Evolutionary conservation across 805 yeast species (phyloP).

Genomic region (Wickerhamiella brachini): DNA sequence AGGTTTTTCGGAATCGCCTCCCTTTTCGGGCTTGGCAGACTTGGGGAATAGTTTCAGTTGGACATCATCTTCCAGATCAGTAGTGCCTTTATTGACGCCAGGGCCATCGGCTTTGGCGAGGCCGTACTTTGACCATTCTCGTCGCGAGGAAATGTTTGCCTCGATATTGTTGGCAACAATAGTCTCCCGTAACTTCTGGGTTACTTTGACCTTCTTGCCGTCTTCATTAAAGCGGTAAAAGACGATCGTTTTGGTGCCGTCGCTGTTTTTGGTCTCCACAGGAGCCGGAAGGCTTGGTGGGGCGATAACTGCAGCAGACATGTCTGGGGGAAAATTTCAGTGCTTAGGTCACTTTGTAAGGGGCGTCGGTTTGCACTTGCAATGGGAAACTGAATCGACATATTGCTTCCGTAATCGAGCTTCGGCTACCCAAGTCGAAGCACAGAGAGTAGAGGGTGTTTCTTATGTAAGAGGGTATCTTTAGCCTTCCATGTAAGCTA

Average conservation of each 20-base stretch:
- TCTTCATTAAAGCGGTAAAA: constrained; percentile 52
- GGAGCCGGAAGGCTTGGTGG: constrained; percentile 26
- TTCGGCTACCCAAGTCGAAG: no score
- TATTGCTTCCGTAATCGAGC: no score
- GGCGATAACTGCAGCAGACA: neutral
- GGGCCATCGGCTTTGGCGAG: constrained; percentile 65
- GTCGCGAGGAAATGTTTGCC: constrained; percentile 75
- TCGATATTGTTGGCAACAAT: constrained; percentile 70
- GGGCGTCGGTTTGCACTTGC: no score
- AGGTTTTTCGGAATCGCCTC: constrained; percentile 35
- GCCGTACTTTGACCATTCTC: constrained; percentile 81
- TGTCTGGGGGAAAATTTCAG: neutral
- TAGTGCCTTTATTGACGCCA: constrained; percentile 80
- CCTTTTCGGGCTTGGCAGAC: constrained; percentile 35
- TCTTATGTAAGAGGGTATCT: no score
- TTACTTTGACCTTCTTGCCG: constrained; percentile 75
- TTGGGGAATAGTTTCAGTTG: constrained; percentile 51
- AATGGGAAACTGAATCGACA: no score
- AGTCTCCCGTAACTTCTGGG: constrained; percentile 70
- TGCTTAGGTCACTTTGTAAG: neutral
- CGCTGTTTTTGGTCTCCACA: constrained; percentile 60
- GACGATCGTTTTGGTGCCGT: constrained; percentile 81
- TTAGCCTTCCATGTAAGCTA: no score
- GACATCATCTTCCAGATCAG: constrained; percentile 64
- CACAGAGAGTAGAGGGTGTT: no score